A percentile compares a stretch with the other conserved stretches of the same genome.
phyloP scores from a whole-genome alignment of 1,284 basidiomycete species.

The Ganoderma lucidum region DNA sequence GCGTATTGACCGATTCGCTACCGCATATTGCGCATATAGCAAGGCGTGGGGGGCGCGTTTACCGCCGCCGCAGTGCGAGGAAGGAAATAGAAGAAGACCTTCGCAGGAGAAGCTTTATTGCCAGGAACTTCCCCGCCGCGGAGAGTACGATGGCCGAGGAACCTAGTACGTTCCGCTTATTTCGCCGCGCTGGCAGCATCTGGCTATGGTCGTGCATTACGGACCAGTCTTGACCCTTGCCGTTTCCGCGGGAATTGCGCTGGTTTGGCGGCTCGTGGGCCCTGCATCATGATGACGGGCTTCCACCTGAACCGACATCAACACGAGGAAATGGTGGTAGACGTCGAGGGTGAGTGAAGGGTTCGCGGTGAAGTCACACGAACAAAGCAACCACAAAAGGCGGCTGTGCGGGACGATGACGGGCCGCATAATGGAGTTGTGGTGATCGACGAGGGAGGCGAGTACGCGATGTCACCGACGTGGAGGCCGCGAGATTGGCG shows the following conservation, averaged over 20 bases:
- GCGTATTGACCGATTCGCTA: not conserved
- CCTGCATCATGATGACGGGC: conserved; percentile 16
- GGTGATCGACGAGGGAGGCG: conserved; percentile 24
- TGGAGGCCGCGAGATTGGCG: conserved; percentile 27
- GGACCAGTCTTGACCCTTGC: not conserved
- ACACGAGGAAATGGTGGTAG: conserved; percentile 9
- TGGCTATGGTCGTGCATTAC: not conserved
- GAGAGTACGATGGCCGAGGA: not conserved
- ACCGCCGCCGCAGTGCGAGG: not conserved
- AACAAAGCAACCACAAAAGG: not conserved
- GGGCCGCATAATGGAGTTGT: conserved; percentile 5
- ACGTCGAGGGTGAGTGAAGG: not conserved
- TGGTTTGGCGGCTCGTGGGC: not conserved
- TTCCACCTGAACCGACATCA: conserved; percentile 14
- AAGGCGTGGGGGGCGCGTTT: not conserved
- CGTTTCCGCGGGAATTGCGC: not conserved
- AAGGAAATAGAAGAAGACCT: not conserved
- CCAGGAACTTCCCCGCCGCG: not conserved
- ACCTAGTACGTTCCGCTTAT: conserved; percentile 3
- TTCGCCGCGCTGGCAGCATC: conserved; percentile 1
- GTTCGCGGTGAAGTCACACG: not conserved
- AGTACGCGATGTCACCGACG: conserved; percentile 28
- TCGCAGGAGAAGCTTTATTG: not conserved
- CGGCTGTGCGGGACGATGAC: not conserved
- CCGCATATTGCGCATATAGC: conserved; percentile 3